phyloP scores from a whole-genome alignment of 805 yeast species.

The Candida jianshihensis region DNA sequence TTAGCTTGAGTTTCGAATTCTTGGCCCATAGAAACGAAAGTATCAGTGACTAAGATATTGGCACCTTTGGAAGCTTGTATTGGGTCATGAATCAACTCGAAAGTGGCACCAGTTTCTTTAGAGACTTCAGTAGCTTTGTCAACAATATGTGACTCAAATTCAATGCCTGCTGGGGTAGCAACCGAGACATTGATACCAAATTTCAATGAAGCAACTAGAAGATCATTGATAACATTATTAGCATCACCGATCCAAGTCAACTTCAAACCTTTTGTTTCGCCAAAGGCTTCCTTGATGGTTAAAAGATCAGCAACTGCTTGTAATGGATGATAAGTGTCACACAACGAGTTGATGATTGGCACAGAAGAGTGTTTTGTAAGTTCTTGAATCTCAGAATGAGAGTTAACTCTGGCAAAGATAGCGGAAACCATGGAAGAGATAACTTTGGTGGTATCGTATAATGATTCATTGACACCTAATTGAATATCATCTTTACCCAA shows the following conservation, averaged over 20 bases:
- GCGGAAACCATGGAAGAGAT: constrained; percentile 96
- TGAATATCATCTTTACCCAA: constrained; percentile 95
- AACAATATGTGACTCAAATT: constrained; percentile 50
- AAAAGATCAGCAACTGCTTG: constrained; percentile 91
- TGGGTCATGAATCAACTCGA: constrained; percentile 68
- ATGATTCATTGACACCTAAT: constrained; percentile 88
- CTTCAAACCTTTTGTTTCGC: constrained; percentile 52
- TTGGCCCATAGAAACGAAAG: constrained; percentile 98
- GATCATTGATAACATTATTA: constrained; percentile 90
- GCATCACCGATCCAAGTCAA: constrained; percentile 97
- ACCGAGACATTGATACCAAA: constrained; percentile 76
- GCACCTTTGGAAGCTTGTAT: constrained; percentile 65
- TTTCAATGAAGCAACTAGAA: constrained; percentile 81
- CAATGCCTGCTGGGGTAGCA: constrained; percentile 76
- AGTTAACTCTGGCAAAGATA: constrained; percentile 90
- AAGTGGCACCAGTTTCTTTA: constrained; percentile 39
- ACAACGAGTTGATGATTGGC: constrained; percentile 88
- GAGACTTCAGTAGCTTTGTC: constrained; percentile 49
- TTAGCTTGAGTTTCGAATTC: constrained; percentile 70
- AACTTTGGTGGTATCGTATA: constrained; percentile 83
- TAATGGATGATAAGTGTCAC: constrained; percentile 90
- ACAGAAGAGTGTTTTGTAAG: constrained; percentile 74
- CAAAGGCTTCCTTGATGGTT: constrained; percentile 77
- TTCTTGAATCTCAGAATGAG: constrained; percentile 74
- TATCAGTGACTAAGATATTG: constrained; percentile 86